A percentile compares a stretch with the other conserved stretches of the same genome.
Conservation (phyloP, 805 yeast species). For the Hanseniaspora mollemarum region DNA sequence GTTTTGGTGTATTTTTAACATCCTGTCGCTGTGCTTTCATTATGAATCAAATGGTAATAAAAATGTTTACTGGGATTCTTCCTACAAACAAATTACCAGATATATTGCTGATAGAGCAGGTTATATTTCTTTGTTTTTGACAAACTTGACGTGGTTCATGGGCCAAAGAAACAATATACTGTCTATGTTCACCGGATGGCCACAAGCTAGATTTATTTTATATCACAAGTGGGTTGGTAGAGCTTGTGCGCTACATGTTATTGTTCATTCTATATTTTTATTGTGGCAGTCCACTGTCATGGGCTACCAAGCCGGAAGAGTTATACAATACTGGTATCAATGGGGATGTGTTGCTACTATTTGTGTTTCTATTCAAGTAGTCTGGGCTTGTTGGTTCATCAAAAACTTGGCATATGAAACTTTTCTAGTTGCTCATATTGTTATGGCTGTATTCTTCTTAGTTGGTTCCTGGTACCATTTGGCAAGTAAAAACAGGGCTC, state of each 20-base stretch:
- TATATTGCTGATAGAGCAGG: constrained; percentile 45
- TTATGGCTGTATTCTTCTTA: constrained; percentile 36
- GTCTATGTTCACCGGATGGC: constrained; percentile 50
- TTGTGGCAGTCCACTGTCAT: constrained; percentile 36
- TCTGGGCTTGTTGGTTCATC: constrained; percentile 38
- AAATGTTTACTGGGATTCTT: constrained; percentile 17
- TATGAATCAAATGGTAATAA: constrained; percentile 12
- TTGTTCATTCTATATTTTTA: constrained; percentile 47
- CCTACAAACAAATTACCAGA: constrained; percentile 19
- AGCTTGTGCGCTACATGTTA: constrained; percentile 35
- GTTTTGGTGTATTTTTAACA: constrained; percentile 20
- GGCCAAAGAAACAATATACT: constrained; percentile 64
- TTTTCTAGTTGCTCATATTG: constrained; percentile 35
- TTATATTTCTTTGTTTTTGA: constrained; percentile 36
- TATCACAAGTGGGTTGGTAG: constrained; percentile 59
- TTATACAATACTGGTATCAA: constrained; percentile 35
- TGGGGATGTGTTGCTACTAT: constrained; percentile 27
- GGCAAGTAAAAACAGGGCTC: constrained; percentile 37
- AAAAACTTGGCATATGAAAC: constrained; percentile 40
- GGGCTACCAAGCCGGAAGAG: constrained; percentile 32
- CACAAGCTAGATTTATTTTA: constrained; percentile 46
- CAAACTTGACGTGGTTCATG: constrained; percentile 48
- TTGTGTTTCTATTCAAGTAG: constrained; percentile 34
- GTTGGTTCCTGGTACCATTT: constrained; percentile 40
- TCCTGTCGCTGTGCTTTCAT: constrained; percentile 10